Evolutionary conservation across 1,139 yeast species (phyloP).

Genomic region (Nematodospora anomalae): DNA sequence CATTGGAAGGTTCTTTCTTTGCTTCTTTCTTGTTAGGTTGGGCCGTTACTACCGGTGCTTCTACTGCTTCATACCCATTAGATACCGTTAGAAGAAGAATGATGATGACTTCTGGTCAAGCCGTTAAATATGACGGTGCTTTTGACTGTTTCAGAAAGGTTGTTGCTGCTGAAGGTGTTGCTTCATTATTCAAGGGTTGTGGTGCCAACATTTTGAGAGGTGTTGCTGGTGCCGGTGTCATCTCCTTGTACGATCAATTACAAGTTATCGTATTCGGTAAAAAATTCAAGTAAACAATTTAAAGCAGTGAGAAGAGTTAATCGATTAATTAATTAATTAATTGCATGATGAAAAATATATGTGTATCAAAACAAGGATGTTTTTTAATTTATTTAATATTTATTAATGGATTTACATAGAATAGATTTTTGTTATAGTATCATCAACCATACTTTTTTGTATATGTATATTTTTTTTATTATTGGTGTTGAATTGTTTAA

Average conservation of each 20-base stretch:
- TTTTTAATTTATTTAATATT: background rate
- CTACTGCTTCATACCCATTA: conserved; percentile 57
- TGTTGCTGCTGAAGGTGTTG: conserved; percentile 54
- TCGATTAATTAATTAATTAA: too few species aligned
- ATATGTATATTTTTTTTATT: background rate
- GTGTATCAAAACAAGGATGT: background rate
- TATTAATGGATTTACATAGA: background rate
- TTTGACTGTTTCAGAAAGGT: conserved; percentile 49
- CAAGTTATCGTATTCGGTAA: conserved; percentile 52
- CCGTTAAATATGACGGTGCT: conserved; percentile 54
- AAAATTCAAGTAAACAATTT: conserved; percentile 34
- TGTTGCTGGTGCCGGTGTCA: conserved; percentile 59
- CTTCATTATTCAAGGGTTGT: conserved; percentile 54
- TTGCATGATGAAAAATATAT: background rate
- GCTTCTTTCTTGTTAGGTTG: conserved; percentile 58
- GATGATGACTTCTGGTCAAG: conserved; percentile 60
- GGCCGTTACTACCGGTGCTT: conserved; percentile 56
- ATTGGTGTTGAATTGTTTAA: too few species aligned
- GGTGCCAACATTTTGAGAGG: conserved; percentile 60
- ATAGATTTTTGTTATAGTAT: background rate
- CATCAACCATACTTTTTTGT: background rate
- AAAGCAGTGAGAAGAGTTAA: too few species aligned
- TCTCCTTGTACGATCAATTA: conserved; percentile 54
- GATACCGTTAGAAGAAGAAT: conserved; percentile 57
- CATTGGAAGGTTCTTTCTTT: conserved; percentile 55